Percentiles rank a stretch among this genome's conserved stretches.
phyloP scores from a whole-genome alignment of 192 early-diverging fungal genomes.

The Entophlyctis luteolus region DNA sequence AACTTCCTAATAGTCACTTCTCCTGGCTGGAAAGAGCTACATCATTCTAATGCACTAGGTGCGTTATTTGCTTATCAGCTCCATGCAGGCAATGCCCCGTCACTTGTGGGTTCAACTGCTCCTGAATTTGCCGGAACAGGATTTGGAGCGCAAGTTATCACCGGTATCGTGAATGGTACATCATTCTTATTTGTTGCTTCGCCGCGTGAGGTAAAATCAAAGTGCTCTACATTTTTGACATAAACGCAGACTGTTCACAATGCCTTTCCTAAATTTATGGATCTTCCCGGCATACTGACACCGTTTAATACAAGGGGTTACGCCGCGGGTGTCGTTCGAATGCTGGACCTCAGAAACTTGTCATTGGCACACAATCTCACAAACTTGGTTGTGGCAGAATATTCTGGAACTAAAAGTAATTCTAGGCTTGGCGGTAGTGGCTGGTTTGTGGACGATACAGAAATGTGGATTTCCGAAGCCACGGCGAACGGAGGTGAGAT shows the following conservation, averaged over 20 bases:
- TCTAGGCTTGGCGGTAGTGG: slow-evolving; percentile 14
- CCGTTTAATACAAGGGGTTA: background rate
- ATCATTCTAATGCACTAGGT: background rate
- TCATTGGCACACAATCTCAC: no score
- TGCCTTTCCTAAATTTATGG: slow-evolving; percentile 22
- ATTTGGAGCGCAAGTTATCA: slow-evolving; percentile 4
- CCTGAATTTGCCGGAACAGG: background rate
- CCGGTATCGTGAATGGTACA: background rate
- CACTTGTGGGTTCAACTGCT: background rate
- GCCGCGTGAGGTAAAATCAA: slow-evolving; percentile 17
- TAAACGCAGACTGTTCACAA: background rate
- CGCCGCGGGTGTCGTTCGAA: slow-evolving; percentile 7
- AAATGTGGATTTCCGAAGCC: slow-evolving; percentile 17
- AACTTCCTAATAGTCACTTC: background rate
- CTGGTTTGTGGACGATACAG: background rate
- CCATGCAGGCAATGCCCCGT: background rate
- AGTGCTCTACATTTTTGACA: background rate
- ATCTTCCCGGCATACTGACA: slow-evolving; percentile 25
- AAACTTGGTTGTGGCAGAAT: no score
- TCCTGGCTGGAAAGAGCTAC: slow-evolving; percentile 12
- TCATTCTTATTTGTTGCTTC: background rate
- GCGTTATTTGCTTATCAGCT: background rate
- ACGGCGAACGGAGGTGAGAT: slow-evolving; percentile 7
- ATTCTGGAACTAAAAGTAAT: slow-evolving; percentile 16
- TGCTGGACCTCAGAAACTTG: no score